Percentiles rank a stretch among this genome's conserved stretches.
Evolutionary conservation across 2,329 filamentous ascomycete species (phyloP).

Genomic region (Epichloe bromicola): DNA sequence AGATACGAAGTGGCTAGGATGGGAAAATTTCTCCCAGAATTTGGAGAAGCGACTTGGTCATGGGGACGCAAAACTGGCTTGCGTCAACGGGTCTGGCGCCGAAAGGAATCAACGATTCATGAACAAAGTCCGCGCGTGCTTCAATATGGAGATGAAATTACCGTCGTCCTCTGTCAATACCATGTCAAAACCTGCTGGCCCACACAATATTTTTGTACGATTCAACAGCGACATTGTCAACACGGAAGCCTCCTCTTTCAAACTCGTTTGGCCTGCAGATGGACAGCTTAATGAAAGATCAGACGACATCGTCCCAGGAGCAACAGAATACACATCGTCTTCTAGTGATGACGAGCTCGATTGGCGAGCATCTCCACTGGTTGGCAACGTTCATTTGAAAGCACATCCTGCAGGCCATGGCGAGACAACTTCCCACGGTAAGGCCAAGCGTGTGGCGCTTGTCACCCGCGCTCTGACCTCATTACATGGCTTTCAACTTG

Average conservation of each 20-base stretch:
- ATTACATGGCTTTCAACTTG: slow-evolving; percentile 6
- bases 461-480: slow-evolving; percentile 17
- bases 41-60: slow-evolving; percentile 14
- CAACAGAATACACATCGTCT: slow-evolving; percentile 1
- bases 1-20: slow-evolving; percentile 21
- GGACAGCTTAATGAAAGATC: slow-evolving; percentile 13
- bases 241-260: background rate
- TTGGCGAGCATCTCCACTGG: background rate
- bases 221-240: slow-evolving; percentile 10
- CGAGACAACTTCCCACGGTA: slow-evolving; percentile 1
- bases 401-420: background rate
- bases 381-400: background rate
- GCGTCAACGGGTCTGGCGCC: slow-evolving; percentile 2
- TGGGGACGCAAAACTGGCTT: background rate
- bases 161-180: slow-evolving; percentile 13
- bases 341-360: slow-evolving; percentile 9
- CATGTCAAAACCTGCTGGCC: slow-evolving; percentile 14
- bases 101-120: slow-evolving; percentile 12
- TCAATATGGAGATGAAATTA: slow-evolving; percentile 33
- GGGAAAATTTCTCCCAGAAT: slow-evolving; percentile 16
- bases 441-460: slow-evolving; percentile 18
- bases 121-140: slow-evolving; percentile 25
- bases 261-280: slow-evolving; percentile 14
- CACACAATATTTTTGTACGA: slow-evolving; percentile 20
- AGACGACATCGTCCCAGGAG: background rate